Base-by-base conservation (phyloP, 2,329 filamentous ascomycete species). In the Fusarium duplospermum region DNA sequence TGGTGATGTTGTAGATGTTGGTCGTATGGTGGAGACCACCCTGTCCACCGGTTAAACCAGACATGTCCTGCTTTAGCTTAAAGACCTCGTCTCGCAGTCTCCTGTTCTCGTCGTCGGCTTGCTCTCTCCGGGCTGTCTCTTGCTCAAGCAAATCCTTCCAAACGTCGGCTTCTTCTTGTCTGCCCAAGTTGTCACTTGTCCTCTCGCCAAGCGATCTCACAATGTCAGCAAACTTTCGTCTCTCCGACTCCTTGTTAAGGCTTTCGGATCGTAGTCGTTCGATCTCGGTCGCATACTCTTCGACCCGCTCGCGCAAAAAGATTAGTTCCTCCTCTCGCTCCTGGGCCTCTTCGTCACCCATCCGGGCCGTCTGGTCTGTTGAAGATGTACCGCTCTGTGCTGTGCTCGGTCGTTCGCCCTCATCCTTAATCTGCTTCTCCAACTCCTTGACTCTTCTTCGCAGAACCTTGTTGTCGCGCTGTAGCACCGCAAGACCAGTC, bases 71-170 rank as follows among this genome's bases (percentile, higher is more conserved):
- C 80, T 89, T 91, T 47, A 97, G 82, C 29, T 93, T 91, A 78
- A 94, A 92, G 4, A 97, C 85, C 79, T 99, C 96, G 66, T 98
- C 95, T 8, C 94, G 91, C 18, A 98, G 88, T 77, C 89, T 91
- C 74, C 92, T 92, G 76, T 95, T 95, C 74, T 98, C 95, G 47
- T 97, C 94, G 75, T 98, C 95, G 0, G 93, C 91, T 82, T 98
- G 94, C 82, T 98, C 96, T 67, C 96, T 91, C 33, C 95, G 91
- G 4, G 93, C 93, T 3, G 94, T 96, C 82, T 99, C 96, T 74
- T 96, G 94, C 80, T 98, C 94, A 29, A 98, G 89, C 70, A 98
- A 90, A 77, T 98, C 96, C 81, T 97, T 98, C 93, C 94, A 98
- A 82, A 98, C 96, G 71, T 97, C 94, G 80, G 93, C 87, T 76